A percentile compares a stretch with the other conserved stretches of the same genome.
Conservation (phyloP, 116 monocot species). For the Iris pallida region DNA sequence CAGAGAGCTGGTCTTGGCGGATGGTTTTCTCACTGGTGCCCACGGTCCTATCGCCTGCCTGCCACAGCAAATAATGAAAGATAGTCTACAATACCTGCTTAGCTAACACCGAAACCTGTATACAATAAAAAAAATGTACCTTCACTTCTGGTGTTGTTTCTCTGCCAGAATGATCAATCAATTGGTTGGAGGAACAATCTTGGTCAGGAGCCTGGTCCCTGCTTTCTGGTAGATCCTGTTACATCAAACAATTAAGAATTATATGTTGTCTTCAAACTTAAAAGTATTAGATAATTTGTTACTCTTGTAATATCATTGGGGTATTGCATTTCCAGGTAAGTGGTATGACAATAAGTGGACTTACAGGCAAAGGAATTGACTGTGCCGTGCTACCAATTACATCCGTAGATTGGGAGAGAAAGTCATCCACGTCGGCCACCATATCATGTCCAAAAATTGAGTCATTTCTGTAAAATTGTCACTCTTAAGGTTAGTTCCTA, state of each 20-base stretch:
- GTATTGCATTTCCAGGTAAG: constrained; percentile 21
- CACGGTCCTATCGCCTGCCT: constrained; percentile 25
- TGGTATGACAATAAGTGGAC: constrained; percentile 31
- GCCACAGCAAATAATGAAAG: constrained; percentile 23
- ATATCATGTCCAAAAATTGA: constrained; percentile 60
- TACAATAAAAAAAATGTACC: constrained; percentile 23
- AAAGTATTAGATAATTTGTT: not conserved
- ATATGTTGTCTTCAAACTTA: not conserved
- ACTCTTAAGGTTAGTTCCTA: constrained; percentile 7
- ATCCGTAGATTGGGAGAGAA: constrained; percentile 50
- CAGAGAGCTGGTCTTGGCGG: constrained; percentile 5
- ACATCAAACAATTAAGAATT: not conserved
- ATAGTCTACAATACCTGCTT: constrained; percentile 8
- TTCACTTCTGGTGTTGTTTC: constrained; percentile 36
- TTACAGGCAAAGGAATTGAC: constrained; percentile 63
- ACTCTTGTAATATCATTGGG: no score
- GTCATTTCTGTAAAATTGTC: constrained; percentile 44
- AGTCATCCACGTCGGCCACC: constrained; percentile 38
- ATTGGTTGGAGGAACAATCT: constrained; percentile 21
- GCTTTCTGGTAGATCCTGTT: constrained; percentile 32
- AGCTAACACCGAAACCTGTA: not conserved
- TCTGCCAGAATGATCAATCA: constrained; percentile 23
- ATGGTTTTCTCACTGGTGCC: constrained; percentile 18
- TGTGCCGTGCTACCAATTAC: constrained; percentile 35
- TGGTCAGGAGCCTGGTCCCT: constrained; percentile 24